These are phyloP conservation scores for Monosporascus sp. DNA, from an alignment of 2,329 filamentous ascomycete genomes.

Conservation along the genomic window DNA sequence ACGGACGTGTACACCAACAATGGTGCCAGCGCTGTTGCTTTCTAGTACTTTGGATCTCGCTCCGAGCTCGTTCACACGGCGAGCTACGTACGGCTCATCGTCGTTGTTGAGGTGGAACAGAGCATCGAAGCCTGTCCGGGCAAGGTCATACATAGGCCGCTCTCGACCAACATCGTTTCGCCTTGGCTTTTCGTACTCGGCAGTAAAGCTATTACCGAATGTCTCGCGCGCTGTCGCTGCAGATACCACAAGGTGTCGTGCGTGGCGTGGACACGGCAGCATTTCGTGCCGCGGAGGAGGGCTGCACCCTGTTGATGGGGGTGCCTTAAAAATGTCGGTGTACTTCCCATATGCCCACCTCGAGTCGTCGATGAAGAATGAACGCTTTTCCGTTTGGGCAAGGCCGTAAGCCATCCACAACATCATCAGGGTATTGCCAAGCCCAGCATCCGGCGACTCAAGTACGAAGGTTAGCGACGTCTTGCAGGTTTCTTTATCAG, in stretches of 20 bases:
- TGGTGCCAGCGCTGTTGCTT: slow-evolving; percentile 41
- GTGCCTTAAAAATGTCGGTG: slow-evolving; percentile 63
- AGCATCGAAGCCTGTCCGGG: slow-evolving; percentile 64
- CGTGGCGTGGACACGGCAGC: slow-evolving; percentile 72
- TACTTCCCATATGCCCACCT: slow-evolving; percentile 79
- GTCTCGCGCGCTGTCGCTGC: slow-evolving; percentile 59
- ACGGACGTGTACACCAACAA: slow-evolving; percentile 72
- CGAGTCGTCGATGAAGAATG: slow-evolving; percentile 81
- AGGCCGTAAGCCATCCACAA: slow-evolving; percentile 82
- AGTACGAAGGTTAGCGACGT: slow-evolving; percentile 72
- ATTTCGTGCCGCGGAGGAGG: slow-evolving; percentile 71
- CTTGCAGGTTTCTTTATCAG: slow-evolving; percentile 55
- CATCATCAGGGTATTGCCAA: slow-evolving; percentile 71
- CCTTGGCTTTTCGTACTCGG: slow-evolving; percentile 43
- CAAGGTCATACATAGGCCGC: slow-evolving; percentile 61
- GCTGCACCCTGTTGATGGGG: slow-evolving; percentile 59
- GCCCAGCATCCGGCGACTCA: slow-evolving; percentile 67
- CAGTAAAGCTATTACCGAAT: slow-evolving; percentile 55
- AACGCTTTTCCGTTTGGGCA: slow-evolving; percentile 64
- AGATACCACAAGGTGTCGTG: slow-evolving; percentile 69
- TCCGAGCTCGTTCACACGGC: slow-evolving; percentile 52
- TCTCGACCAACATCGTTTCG: slow-evolving; percentile 47
- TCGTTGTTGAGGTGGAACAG: slow-evolving; percentile 65
- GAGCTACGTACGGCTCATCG: slow-evolving; percentile 59
- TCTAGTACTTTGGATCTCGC: slow-evolving; percentile 37